Evolutionary conservation across 108 stramenopile genomes (phyloP).

Genomic region (Fragilariopsis cylindrus): DNA sequence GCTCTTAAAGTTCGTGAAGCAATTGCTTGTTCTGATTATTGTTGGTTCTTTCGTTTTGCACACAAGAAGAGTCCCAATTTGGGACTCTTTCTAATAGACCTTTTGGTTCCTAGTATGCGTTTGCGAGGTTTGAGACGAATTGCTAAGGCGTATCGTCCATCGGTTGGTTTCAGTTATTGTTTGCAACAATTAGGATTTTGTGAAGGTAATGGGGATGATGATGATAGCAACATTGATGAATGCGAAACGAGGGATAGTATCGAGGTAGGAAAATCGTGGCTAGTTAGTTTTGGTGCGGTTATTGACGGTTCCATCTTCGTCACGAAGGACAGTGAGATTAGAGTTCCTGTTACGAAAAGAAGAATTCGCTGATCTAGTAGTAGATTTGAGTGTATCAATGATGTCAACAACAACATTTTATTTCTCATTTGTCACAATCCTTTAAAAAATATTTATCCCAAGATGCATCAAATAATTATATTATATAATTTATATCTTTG

Average conservation of each 20-base stretch:
- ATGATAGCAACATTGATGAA: not conserved
- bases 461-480: too few relatives aligned
- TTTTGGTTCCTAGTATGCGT: conserved; percentile 68
- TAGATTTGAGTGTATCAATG: too few relatives aligned
- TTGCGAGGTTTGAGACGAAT: conserved; percentile 56
- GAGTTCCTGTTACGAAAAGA: conserved; percentile 39
- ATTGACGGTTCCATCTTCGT: conserved; percentile 42
- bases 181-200: conserved; percentile 61
- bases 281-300: conserved; percentile 54
- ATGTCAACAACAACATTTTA: too few relatives aligned
- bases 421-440: too few relatives aligned
- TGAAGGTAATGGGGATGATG: conserved; percentile 7
- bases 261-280: conserved; percentile 48
- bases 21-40: conserved; percentile 64
- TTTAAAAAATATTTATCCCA: too few relatives aligned
- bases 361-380: conserved; percentile 57
- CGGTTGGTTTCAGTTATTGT: conserved; percentile 46
- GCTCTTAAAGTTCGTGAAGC: conserved; percentile 73
- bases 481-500: too few relatives aligned
- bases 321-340: conserved; percentile 62
- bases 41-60: conserved; percentile 62
- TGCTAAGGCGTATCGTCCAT: conserved; percentile 69
- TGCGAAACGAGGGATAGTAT: not conserved
- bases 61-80: conserved; percentile 53
- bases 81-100: conserved; percentile 62